Conservation (phyloP, 108 stramenopile genomes). For the Conticribra weissflogii region DNA sequence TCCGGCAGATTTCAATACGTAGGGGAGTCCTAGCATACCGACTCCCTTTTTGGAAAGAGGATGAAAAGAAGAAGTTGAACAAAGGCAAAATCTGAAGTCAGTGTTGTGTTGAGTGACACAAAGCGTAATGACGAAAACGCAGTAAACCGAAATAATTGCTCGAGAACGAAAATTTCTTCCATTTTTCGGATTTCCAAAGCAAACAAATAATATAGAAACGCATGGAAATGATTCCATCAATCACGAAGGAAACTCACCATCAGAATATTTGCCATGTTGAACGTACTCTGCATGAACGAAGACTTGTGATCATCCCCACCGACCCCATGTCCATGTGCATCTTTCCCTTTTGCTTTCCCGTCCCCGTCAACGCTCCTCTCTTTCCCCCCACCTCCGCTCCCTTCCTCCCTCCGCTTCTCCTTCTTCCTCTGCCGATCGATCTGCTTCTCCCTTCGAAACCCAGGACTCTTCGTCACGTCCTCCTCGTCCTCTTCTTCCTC, state of each 20-base stretch:
- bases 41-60: no score
- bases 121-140: no score
- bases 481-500: neutral
- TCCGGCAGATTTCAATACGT: constrained; percentile 65
- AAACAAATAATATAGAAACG: no score
- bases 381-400: neutral
- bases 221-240: neutral
- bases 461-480: constrained; percentile 38
- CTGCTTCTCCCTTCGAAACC: constrained; percentile 40
- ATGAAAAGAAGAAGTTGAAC: no score
- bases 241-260: constrained; percentile 45
- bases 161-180: neutral
- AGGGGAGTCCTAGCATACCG: constrained; percentile 76
- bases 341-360: no score
- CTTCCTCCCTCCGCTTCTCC: constrained; percentile 12
- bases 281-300: constrained; percentile 61
- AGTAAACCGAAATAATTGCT: neutral
- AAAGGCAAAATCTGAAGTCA: no score
- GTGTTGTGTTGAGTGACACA: no score
- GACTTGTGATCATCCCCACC: constrained; percentile 50
- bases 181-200: no score
- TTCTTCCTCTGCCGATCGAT: constrained; percentile 30
- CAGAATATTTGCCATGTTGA: constrained; percentile 82
- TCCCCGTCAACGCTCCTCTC: neutral
- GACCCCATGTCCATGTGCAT: neutral